Conservation (phyloP, 441 rosid species). For the Gossypium gossypioides region DNA sequence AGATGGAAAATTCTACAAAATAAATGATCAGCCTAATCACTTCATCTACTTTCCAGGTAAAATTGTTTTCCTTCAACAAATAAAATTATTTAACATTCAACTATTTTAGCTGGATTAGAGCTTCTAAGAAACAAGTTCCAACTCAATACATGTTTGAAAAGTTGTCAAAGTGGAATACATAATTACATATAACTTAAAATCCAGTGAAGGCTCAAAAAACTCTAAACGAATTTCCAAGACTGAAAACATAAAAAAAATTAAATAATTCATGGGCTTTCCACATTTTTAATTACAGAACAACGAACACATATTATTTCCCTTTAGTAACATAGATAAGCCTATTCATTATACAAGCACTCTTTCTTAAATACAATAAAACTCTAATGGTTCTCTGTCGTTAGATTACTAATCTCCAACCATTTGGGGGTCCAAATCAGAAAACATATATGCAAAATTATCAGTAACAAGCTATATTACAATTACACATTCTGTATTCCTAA, state of each 20-base stretch:
- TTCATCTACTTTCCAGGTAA: background rate
- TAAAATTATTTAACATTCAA: background rate
- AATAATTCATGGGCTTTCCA: background rate
- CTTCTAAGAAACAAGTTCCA: background rate
- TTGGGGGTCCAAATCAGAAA: background rate
- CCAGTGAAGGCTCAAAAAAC: background rate
- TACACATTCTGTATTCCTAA: background rate
- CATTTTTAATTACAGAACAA: background rate
- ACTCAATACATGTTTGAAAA: background rate
- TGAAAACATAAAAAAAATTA: background rate
- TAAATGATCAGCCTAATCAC: background rate
- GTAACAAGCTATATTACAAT: background rate
- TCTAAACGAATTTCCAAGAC: background rate
- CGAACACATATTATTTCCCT: background rate
- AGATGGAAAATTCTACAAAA: background rate
- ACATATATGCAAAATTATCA: background rate
- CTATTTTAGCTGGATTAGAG: background rate
- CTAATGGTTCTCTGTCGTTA: background rate
- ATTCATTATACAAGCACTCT: background rate
- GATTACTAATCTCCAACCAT: background rate
- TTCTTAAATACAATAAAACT: background rate
- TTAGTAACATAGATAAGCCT: background rate
- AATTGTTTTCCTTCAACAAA: background rate
- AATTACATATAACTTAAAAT: background rate
- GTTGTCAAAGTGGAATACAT: background rate